Evolutionary conservation across 345 rosid species (phyloP), one percentile per base, ranked within the genome.

Genomic region (Boechera retrofracta): DNA sequence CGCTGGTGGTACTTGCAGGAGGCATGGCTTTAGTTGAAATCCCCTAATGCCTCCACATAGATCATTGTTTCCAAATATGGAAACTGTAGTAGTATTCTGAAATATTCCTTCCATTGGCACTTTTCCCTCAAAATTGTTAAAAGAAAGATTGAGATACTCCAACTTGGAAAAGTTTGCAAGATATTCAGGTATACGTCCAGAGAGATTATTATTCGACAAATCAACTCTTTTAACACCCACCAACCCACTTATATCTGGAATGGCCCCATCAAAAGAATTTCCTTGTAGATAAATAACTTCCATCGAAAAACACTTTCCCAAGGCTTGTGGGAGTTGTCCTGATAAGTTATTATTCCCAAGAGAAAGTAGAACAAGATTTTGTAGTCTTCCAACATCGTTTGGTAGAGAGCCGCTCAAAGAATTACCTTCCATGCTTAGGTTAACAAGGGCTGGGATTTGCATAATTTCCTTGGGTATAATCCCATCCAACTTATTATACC

Each of bases 131-230:
- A 71, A 8, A 24, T 13, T 59, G 47, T 72, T 62, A 0, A 61
- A 0, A 0, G 76, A 61, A 5, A 72, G 39, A 72, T 72, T 61
- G 18, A 72, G 61, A 72, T 26, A 15, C 2, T 36, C 5, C 41
- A 72, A 39, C 5, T 0, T 0, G 3, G 75, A 61, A 6, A 72
- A 49, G 39, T 72, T 72, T 18, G n/a, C 64, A 32, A 74, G 0
- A 18, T 74, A 74, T 31, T 4, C 36, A 54, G 77, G 77, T 18
- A 74, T 54, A 3, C 13, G 16, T 16, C 72, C 72, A 39, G 26
- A 74, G 11, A 74, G 16, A 18, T 29, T 4, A 16, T 74, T 74
- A 0, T 15, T 48, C 6, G 76, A 72, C 0, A 61, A 24, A 49
- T 62, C 69, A 33, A 62, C 0, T 12, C 0, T 2, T 7, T 29